Conservation (phyloP, 441 rosid species). For the Melastoma candidum region DNA sequence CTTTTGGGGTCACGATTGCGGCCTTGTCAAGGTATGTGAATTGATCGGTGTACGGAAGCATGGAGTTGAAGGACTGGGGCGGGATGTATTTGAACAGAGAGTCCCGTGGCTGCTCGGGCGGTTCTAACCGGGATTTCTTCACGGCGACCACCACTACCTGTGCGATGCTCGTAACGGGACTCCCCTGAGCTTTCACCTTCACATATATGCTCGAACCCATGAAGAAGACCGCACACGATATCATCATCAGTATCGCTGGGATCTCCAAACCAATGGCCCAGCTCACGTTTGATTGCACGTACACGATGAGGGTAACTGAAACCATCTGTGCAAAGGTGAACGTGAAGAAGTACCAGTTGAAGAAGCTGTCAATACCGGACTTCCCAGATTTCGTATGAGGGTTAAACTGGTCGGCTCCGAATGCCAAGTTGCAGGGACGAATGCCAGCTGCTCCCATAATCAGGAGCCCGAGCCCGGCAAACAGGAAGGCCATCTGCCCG, state of each 20-base stretch:
- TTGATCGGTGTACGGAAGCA: slow-evolving; percentile 4
- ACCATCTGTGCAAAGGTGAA: slow-evolving; percentile 6
- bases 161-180: neutral
- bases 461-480: neutral
- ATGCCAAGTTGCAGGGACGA: slow-evolving; percentile 8
- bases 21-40: slow-evolving; percentile 50
- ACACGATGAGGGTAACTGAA: slow-evolving; percentile 1
- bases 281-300: slow-evolving; percentile 5
- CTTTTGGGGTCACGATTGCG: slow-evolving; percentile 39
- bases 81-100: slow-evolving; percentile 3
- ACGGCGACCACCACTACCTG: slow-evolving; percentile 1
- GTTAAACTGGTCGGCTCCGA: slow-evolving; percentile 6
- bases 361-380: slow-evolving; percentile 9
- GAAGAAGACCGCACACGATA: slow-evolving; percentile 8
- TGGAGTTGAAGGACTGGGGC: slow-evolving; percentile 1
- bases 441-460: neutral
- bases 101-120: neutral
- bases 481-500: slow-evolving; percentile 4
- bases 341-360: slow-evolving; percentile 8
- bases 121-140: neutral
- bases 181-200: slow-evolving; percentile 4
- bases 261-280: neutral
- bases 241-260: slow-evolving; percentile 1
- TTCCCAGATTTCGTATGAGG: slow-evolving; percentile 4
- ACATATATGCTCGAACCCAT: slow-evolving; percentile 8